Conservation (phyloP, 106 monocot genomes). For the Dioscorea dumetorum region DNA sequence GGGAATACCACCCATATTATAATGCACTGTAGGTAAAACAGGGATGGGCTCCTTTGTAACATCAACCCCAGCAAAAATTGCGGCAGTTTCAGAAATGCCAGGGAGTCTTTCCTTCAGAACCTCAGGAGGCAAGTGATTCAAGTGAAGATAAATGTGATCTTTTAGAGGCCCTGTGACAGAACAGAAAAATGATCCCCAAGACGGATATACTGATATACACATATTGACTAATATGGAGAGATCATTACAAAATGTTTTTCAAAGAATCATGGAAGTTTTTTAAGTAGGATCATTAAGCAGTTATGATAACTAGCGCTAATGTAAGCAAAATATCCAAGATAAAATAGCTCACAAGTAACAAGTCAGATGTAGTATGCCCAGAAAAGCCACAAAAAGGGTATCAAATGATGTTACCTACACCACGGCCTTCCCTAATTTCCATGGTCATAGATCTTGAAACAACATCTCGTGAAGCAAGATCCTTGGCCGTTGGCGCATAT, state of each 20-base stretch:
- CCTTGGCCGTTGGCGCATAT: conserved; percentile 96
- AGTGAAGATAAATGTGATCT: conserved; percentile 93
- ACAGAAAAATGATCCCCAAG: conserved; percentile 1
- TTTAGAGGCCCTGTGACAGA: conserved; percentile 67
- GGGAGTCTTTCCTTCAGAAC: conserved; percentile 98
- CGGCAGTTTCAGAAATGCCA: conserved; percentile 99
- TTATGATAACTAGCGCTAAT: too few relatives aligned
- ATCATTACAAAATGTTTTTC: too few relatives aligned
- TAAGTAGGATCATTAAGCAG: too few relatives aligned
- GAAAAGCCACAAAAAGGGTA: too few relatives aligned
- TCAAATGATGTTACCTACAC: conserved; percentile 56
- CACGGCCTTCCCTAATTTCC: conserved; percentile 97
- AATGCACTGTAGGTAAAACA: conserved; percentile 96
- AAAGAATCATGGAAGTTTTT: too few relatives aligned
- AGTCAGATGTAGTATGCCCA: too few relatives aligned
- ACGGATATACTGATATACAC: too few relatives aligned
- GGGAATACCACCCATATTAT: conserved; percentile 99
- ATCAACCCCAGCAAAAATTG: conserved; percentile 98
- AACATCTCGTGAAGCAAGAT: conserved; percentile 97
- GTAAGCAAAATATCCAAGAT: too few relatives aligned
- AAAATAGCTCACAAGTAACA: too few relatives aligned
- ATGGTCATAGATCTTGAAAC: conserved; percentile 99
- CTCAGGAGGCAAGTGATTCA: conserved; percentile 94
- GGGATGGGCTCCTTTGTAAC: conserved; percentile 99
- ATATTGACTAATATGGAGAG: too few relatives aligned